Evolutionary conservation across 345 rosid genomes (phyloP), one percentile per base, ranked within the genome.

Genomic region (Boechera divaricarpa): DNA sequence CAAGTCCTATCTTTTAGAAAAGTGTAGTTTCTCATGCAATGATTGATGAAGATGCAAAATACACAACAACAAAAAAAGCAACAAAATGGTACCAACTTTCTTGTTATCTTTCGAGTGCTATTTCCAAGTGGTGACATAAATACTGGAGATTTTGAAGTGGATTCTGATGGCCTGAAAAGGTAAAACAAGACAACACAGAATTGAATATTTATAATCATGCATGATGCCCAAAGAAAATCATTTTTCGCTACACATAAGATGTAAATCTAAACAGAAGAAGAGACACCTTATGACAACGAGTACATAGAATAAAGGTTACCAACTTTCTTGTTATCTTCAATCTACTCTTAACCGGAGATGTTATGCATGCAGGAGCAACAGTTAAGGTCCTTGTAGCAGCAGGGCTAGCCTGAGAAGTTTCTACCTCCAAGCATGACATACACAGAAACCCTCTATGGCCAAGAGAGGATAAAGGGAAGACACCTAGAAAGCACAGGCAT

Each of bases 371-470:
- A 51, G 77, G 77, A 64, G 81, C 67, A 81, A 65, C 78, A 55
- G 67, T 77, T 36, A 76, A 72, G 75, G 83, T 82, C 45, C 45
- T 60, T 48, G 85, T 75, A 18, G 78, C 45, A 77, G 68, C 76
- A 41, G 76, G 56, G 77, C 58, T 81, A 44, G 70, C 67, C 76
- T 81, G 83, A 57, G 82, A 76, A 72, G 79, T 85, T 75, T 82
- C 88, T 47, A 82, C 73, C 68, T 86, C 90, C 29, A 77, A 84
- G 57, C 99, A 92, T 67, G 89, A 65, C 82, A 80, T 82, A 86
- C 98, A 92, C 62, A 89, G 80, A 70, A 91, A 88, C 70, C 98
- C 97, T 60, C 86, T 80, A 82, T 79, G 88, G 71, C 94, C 96
- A 78, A 89, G 89, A 81, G 72, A 79, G 7, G 83, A 78, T 41